phyloP scores from a whole-genome alignment of 2,329 filamentous ascomycete species.

The Arthrocladium fulminans region DNA sequence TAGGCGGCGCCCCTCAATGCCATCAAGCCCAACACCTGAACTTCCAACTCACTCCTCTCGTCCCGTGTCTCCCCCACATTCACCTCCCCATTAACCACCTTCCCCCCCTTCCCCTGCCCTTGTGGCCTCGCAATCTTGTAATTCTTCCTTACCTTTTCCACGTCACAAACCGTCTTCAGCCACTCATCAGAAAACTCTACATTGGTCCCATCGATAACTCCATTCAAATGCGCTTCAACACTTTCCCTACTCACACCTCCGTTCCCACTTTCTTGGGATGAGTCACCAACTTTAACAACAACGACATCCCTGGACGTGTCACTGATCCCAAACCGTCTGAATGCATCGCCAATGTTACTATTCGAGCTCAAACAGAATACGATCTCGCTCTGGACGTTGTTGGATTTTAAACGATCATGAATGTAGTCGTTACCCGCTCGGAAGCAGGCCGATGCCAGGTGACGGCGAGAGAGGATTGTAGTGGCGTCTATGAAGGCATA shows the following conservation, averaged over 20 bases:
- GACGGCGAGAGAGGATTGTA: constrained; percentile 62
- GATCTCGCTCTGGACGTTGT: constrained; percentile 82
- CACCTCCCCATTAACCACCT: constrained; percentile 12
- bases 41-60: constrained; percentile 53
- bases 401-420: constrained; percentile 58
- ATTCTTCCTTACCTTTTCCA: constrained; percentile 65
- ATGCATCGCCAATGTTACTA: constrained; percentile 87
- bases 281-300: constrained; percentile 64
- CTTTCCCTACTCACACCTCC: constrained; percentile 39
- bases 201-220: constrained; percentile 53
- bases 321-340: constrained; percentile 75
- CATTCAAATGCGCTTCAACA: constrained; percentile 51
- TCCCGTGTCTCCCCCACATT: constrained; percentile 2
- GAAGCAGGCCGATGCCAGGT: constrained; percentile 67
- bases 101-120: constrained; percentile 20
- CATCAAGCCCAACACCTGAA: constrained; percentile 65
- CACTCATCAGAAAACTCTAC: constrained; percentile 54
- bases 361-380: constrained; percentile 71
- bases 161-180: constrained; percentile 53
- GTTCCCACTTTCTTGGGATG: constrained; percentile 22
- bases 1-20: constrained; percentile 56
- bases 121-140: constrained; percentile 61
- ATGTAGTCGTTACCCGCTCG: constrained; percentile 61
- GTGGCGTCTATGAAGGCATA: constrained; percentile 89
- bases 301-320: constrained; percentile 64